Percentiles rank a stretch among this genome's conserved stretches.
phyloP scores from a whole-genome alignment of 805 yeast species.

The Candida sakaeoensis region DNA sequence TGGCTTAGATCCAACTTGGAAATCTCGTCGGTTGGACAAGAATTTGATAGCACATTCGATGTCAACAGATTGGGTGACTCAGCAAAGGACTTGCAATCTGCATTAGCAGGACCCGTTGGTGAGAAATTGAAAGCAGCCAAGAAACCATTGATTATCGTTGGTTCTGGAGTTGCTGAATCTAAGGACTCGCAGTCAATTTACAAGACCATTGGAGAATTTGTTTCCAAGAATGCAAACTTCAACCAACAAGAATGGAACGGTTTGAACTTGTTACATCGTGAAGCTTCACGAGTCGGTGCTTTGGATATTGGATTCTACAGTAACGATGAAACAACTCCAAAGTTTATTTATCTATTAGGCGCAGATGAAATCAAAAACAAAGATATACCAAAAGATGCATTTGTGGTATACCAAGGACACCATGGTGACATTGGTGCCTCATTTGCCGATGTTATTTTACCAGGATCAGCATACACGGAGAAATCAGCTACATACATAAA shows the following conservation, averaged over 20 bases:
- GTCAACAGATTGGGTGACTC: slow-evolving; percentile 60
- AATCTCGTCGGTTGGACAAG: slow-evolving; percentile 69
- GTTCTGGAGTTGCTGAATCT: slow-evolving; percentile 72
- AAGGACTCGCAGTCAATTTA: slow-evolving; percentile 60
- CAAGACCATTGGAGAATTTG: slow-evolving; percentile 59
- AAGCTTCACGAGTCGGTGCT: slow-evolving; percentile 86
- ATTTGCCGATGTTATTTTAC: slow-evolving; percentile 80
- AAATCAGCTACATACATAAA: slow-evolving; percentile 80
- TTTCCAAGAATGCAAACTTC: slow-evolving; percentile 52
- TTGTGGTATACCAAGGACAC: slow-evolving; percentile 87
- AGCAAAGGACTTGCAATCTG: slow-evolving; percentile 52
- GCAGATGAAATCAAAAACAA: slow-evolving; percentile 74
- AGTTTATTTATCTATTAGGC: slow-evolving; percentile 74
- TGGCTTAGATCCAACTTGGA: slow-evolving; percentile 71
- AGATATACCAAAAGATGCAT: slow-evolving; percentile 78
- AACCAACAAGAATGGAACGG: slow-evolving; percentile 78
- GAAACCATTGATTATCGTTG: slow-evolving; percentile 75
- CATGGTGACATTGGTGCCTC: slow-evolving; percentile 91
- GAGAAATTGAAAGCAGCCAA: slow-evolving; percentile 60
- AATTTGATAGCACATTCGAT: slow-evolving; percentile 73
- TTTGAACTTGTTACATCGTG: slow-evolving; percentile 73
- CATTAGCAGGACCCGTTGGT: slow-evolving; percentile 68
- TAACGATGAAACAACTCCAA: slow-evolving; percentile 54
- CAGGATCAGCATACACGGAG: slow-evolving; percentile 87
- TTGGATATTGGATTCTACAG: slow-evolving; percentile 76